phyloP scores from a whole-genome alignment of 1,284 basidiomycete genomes.

The Pseudozyma hubeiensis region DNA sequence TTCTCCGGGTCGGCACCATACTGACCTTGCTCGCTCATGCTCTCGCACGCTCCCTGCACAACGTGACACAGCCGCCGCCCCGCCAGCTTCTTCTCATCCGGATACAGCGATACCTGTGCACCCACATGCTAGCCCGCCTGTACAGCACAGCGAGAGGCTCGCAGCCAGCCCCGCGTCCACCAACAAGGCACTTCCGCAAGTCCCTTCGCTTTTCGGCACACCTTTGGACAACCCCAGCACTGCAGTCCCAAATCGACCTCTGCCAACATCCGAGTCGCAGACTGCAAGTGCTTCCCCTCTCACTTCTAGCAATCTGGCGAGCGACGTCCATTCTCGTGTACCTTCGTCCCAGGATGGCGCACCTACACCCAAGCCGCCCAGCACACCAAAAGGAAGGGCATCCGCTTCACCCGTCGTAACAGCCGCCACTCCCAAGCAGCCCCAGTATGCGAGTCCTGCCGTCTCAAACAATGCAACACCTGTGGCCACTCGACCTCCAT shows the following conservation, averaged over 20 bases:
- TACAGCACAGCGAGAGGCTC: constrained; percentile 10
- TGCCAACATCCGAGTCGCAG: constrained; percentile 11
- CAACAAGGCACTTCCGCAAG: constrained; percentile 32
- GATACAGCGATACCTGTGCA: background rate
- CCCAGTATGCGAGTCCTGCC: constrained; percentile 5
- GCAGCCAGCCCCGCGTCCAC: constrained; percentile 25
- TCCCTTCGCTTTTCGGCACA: constrained; percentile 15
- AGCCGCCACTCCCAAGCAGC: constrained; percentile 40
- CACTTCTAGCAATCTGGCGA: constrained; percentile 3
- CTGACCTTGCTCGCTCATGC: constrained; percentile 4
- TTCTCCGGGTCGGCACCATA: constrained; percentile 7
- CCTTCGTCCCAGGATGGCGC: constrained; percentile 27
- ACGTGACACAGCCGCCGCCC: background rate
- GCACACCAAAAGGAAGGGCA: constrained; percentile 13
- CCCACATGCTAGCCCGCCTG: constrained; percentile 5
- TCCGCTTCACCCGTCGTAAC: constrained; percentile 24
- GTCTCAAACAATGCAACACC: constrained; percentile 7
- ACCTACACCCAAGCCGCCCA: constrained; percentile 24
- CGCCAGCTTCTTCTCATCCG: constrained; percentile 1
- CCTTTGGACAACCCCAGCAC: background rate
- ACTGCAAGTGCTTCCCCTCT: background rate
- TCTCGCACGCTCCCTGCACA: background rate
- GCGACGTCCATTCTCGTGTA: constrained; percentile 16
- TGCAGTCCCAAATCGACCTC: constrained; percentile 6
- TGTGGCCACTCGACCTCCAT: constrained; percentile 11